A percentile compares a stretch with the other conserved stretches of the same genome.
Evolutionary conservation across 2,329 filamentous ascomycete genomes (phyloP).

Genomic region (Cercospora zeina): DNA sequence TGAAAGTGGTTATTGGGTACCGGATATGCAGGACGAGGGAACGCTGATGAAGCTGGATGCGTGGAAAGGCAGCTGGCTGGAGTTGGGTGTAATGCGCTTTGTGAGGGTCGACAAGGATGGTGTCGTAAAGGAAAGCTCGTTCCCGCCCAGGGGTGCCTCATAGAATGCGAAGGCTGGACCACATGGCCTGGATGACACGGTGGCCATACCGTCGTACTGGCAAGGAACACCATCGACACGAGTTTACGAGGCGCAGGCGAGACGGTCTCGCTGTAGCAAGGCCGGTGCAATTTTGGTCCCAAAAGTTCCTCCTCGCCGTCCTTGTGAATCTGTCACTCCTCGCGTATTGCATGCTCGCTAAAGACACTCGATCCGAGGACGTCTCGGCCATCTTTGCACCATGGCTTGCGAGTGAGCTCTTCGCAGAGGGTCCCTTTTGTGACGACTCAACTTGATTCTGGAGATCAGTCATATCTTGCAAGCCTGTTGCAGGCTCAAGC

Average conservation of each 20-base stretch:
- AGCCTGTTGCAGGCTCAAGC: too few relatives aligned
- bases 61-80: conserved; percentile 85
- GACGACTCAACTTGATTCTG: too few relatives aligned
- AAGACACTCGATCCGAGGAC: not conserved
- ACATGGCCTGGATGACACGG: not conserved
- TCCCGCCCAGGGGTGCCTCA: conserved; percentile 63
- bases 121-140: conserved; percentile 66
- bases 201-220: not conserved
- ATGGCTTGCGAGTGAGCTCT: too few relatives aligned
- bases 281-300: not conserved
- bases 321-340: not conserved
- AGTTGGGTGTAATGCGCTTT: conserved; percentile 74
- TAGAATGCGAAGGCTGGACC: conserved; percentile 15
- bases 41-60: conserved; percentile 65
- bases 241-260: not conserved
- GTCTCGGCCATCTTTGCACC: not conserved
- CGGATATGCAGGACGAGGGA: conserved; percentile 69
- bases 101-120: conserved; percentile 70
- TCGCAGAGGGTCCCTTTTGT: too few relatives aligned
- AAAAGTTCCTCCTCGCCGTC: not conserved
- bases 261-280: not conserved
- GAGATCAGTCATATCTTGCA: too few relatives aligned
- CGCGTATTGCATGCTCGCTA: not conserved
- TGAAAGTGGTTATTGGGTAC: conserved; percentile 80
- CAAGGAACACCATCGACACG: not conserved